Evolutionary conservation across 2,329 filamentous ascomycete genomes (phyloP).

Genomic region (Exophiala oligosperma): DNA sequence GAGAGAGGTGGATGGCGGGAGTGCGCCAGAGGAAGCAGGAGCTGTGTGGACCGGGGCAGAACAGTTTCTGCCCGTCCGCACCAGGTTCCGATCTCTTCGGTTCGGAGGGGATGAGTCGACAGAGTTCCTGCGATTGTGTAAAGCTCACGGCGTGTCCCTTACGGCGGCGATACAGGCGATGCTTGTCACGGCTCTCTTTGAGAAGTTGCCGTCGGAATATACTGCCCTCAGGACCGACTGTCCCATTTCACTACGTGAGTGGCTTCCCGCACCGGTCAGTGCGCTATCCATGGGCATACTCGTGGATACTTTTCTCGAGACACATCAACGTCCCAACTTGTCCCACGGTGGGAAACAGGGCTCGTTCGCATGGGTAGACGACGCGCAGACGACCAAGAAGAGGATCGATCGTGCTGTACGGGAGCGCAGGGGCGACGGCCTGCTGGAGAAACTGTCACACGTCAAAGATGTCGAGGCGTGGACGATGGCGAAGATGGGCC

Average conservation of each 20-base stretch:
- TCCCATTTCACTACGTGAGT: constrained; percentile 41
- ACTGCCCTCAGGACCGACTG: constrained; percentile 35
- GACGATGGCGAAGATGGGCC: constrained; percentile 40
- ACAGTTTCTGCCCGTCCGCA: constrained; percentile 30
- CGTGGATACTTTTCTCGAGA: constrained; percentile 37
- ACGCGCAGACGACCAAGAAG: constrained; percentile 32
- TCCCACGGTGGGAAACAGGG: not conserved
- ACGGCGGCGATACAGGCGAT: constrained; percentile 43
- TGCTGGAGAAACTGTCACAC: constrained; percentile 41
- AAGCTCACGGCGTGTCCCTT: constrained; percentile 41
- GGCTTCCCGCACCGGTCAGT: constrained; percentile 37
- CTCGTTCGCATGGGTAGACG: constrained; percentile 36
- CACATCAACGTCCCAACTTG: constrained; percentile 31
- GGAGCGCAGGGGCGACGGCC: constrained; percentile 36
- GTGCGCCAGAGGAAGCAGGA: constrained; percentile 25
- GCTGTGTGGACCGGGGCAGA: constrained; percentile 40
- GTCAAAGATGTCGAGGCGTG: constrained; percentile 42
- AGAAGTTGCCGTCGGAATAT: constrained; percentile 32
- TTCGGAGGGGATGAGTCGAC: constrained; percentile 35
- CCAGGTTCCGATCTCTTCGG: constrained; percentile 34
- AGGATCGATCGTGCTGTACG: constrained; percentile 33
- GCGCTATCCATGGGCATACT: constrained; percentile 41
- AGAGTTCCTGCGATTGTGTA: constrained; percentile 36
- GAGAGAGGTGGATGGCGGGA: constrained; percentile 30
- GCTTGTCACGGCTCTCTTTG: constrained; percentile 41